phyloP scores from a whole-genome alignment of 2,329 filamentous ascomycete species.

The Sphaerostilbella broomeana region DNA sequence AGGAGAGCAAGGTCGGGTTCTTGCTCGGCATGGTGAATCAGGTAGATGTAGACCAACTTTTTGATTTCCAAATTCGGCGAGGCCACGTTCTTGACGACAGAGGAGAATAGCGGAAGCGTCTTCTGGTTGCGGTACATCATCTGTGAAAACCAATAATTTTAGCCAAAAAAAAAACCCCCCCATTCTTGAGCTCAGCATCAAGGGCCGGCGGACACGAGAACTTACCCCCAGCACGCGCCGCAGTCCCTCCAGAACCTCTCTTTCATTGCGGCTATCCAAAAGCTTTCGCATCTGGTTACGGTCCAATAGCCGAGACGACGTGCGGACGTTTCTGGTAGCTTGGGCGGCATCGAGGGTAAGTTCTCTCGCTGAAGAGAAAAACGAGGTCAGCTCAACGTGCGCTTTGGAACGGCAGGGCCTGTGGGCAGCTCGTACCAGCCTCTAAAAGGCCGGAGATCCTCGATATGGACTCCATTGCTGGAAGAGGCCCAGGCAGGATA shows the following conservation, averaged over 20 bases:
- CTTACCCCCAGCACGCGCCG: constrained; percentile 80
- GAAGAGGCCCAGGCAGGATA: constrained; percentile 15
- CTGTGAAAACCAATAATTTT: constrained; percentile 38
- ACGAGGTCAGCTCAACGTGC: constrained; percentile 13
- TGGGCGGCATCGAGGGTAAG: constrained; percentile 95
- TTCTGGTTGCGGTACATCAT: constrained; percentile 93
- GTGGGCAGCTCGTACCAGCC: constrained; percentile 58
- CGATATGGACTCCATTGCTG: constrained; percentile 86
- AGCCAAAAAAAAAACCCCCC: neutral
- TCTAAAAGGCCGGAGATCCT: constrained; percentile 91
- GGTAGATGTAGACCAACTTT: constrained; percentile 97
- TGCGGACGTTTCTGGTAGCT: constrained; percentile 64
- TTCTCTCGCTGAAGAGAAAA: constrained; percentile 65
- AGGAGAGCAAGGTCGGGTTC: constrained; percentile 92
- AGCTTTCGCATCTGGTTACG: constrained; percentile 88
- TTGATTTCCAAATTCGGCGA: constrained; percentile 92
- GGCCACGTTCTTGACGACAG: constrained; percentile 95
- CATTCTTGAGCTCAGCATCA: neutral
- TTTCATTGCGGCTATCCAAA: constrained; percentile 85
- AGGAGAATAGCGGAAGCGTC: constrained; percentile 91
- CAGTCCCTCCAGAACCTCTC: constrained; percentile 87
- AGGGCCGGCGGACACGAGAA: constrained; percentile 7
- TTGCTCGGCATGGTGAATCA: constrained; percentile 91
- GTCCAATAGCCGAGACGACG: constrained; percentile 60
- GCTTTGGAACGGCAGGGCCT: constrained; percentile 10